Percentiles rank a stretch among this genome's conserved stretches.
Evolutionary conservation across 306 rosid species (phyloP).

Genomic region (Mimosa pudica): DNA sequence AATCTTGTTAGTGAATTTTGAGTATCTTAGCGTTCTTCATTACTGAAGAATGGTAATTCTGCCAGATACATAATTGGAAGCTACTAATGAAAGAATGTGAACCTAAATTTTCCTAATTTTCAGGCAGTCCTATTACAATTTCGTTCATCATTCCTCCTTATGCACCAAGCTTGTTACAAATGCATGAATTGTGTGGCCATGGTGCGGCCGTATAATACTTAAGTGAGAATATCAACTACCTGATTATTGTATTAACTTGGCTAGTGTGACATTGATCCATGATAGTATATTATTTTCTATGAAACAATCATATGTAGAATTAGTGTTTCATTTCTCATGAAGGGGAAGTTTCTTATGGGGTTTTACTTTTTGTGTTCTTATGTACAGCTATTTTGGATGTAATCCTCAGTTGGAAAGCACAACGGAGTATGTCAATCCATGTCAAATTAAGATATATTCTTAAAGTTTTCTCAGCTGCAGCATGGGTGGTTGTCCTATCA

Average conservation of each 20-base stretch:
- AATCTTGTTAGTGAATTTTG: background rate
- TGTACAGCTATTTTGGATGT: constrained; percentile 92
- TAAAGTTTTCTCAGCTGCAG: constrained; percentile 89
- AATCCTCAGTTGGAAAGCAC: constrained; percentile 93
- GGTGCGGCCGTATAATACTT: background rate
- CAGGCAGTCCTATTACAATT: background rate
- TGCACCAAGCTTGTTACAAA: background rate
- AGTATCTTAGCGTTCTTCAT: background rate
- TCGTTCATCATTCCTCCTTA: background rate
- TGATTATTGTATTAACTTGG: background rate
- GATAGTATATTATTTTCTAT: background rate
- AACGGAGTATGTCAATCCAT: constrained; percentile 74
- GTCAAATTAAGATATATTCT: constrained; percentile 87
- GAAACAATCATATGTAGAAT: constrained; percentile 2
- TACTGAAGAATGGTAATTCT: background rate
- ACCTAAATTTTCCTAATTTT: background rate
- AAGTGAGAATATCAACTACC: background rate
- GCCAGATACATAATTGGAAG: background rate
- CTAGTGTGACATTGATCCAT: background rate
- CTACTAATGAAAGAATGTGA: background rate
- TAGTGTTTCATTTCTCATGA: constrained; percentile 16
- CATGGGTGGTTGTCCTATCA: constrained; percentile 88
- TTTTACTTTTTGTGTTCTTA: constrained; percentile 18
- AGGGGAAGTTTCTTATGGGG: constrained; percentile 29
- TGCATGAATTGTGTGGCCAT: background rate